Evolutionary conservation across 106 monocot species (phyloP).

Genomic region (Dioscorea dumetorum): DNA sequence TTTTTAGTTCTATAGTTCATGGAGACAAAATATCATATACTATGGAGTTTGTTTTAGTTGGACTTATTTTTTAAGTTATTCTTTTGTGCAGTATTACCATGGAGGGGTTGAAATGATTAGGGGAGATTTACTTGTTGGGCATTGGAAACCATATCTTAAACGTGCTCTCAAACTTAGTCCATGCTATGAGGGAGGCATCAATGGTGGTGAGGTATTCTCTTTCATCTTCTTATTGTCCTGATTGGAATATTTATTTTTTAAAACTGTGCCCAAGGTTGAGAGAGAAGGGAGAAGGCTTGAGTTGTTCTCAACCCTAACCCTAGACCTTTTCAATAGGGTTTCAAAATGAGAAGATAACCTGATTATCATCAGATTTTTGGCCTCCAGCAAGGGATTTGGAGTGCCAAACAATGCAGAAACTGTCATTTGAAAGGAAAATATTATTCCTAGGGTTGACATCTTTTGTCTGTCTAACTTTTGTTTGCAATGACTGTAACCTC

Average conservation of each 20-base stretch:
- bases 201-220: constrained; percentile 80
- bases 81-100: constrained; percentile 59
- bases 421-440: not conserved
- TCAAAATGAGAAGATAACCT: not conserved
- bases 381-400: not conserved
- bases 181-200: constrained; percentile 73
- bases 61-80: constrained; percentile 1
- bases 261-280: constrained; percentile 2
- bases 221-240: not conserved
- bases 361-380: not conserved
- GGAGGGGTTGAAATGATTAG: constrained; percentile 98
- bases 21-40: not conserved
- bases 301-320: no score
- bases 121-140: constrained; percentile 89
- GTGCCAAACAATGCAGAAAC: no score
- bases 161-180: constrained; percentile 83
- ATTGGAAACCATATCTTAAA: constrained; percentile 88
- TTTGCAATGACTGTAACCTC: constrained; percentile 6
- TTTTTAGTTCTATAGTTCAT: constrained; percentile 5
- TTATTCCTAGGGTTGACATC: not conserved
- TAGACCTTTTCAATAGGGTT: no score
- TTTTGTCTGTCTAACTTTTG: not conserved
- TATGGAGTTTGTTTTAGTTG: not conserved
- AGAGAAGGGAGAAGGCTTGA: no score
- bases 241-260: constrained; percentile 13